Percentiles rank a stretch among this genome's conserved stretches.
Evolutionary conservation across 768 basidiomycete genomes (phyloP).

Genomic region (Kockovaella imperatae): DNA sequence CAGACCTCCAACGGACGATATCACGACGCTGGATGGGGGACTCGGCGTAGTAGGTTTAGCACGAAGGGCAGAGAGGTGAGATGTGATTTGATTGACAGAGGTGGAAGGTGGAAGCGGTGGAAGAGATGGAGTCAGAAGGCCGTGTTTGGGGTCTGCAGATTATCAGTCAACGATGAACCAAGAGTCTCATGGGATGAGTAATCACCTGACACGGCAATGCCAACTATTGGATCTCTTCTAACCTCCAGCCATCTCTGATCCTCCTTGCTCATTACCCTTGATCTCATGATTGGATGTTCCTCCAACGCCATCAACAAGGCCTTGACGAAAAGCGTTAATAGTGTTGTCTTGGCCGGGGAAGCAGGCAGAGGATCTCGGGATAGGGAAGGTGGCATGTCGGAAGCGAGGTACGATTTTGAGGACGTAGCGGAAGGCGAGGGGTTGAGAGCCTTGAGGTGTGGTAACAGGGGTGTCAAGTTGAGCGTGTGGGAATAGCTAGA

Average conservation of each 20-base stretch:
- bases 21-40: conserved; percentile 22
- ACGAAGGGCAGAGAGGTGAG: conserved; percentile 17
- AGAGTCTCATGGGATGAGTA: neutral
- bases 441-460: conserved; percentile 27
- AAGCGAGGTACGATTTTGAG: conserved; percentile 17
- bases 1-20: conserved; percentile 32
- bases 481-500: conserved; percentile 36
- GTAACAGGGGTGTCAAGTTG: conserved; percentile 29
- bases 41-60: conserved; percentile 14
- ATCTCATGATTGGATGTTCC: conserved; percentile 38
- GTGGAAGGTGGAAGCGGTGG: conserved; percentile 25
- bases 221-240: conserved; percentile 22
- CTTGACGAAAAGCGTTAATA: conserved; percentile 34
- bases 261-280: conserved; percentile 16
- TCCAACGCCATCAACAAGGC: conserved; percentile 30
- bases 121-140: conserved; percentile 34
- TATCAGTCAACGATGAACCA: neutral
- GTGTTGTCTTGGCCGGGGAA: conserved; percentile 15
- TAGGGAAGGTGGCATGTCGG: conserved; percentile 26
- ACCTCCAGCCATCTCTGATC: conserved; percentile 24
- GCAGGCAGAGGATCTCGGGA: conserved; percentile 10
- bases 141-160: conserved; percentile 26
- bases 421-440: neutral
- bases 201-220: conserved; percentile 37
- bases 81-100: conserved; percentile 17